phyloP scores from a whole-genome alignment of 2,329 filamentous ascomycete genomes.

The Huntiella savannae region DNA sequence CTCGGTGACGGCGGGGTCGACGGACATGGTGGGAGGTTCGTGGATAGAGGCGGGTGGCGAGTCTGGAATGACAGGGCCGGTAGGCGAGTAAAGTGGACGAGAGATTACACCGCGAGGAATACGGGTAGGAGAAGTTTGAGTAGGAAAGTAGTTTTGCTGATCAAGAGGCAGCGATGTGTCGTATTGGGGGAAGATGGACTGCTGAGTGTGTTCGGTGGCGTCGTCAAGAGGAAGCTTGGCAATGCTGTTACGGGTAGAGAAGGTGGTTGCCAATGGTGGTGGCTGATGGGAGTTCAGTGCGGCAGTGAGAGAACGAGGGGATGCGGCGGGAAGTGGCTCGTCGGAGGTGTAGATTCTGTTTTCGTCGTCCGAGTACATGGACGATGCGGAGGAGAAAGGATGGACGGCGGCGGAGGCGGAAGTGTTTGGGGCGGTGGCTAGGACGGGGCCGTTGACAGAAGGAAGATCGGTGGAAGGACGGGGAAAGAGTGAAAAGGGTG shows the following conservation, averaged over 20 bases:
- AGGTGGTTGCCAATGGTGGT: conserved; percentile 1
- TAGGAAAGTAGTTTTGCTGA: conserved; percentile 52
- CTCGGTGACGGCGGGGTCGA: background rate
- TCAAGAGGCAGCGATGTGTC: conserved; percentile 47
- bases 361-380: background rate
- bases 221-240: conserved; percentile 31
- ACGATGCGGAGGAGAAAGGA: conserved; percentile 4
- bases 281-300: background rate
- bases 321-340: background rate
- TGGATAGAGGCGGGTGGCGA: background rate
- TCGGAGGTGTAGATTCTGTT: background rate
- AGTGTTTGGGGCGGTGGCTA: conserved; percentile 17
- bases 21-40: background rate
- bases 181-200: conserved; percentile 61
- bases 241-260: conserved; percentile 28
- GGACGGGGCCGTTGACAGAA: background rate
- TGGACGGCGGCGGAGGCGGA: background rate
- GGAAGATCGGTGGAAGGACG: conserved; percentile 4
- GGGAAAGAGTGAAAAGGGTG: conserved; percentile 1
- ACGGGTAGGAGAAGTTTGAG: conserved; percentile 41
- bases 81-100: conserved; percentile 38
- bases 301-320: background rate
- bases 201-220: conserved; percentile 24
- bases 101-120: conserved; percentile 48
- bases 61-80: conserved; percentile 5